Base-by-base conservation (phyloP, 225 moss, liverwort and hornwort genomes). In the Antitrichia curtipendula region DNA sequence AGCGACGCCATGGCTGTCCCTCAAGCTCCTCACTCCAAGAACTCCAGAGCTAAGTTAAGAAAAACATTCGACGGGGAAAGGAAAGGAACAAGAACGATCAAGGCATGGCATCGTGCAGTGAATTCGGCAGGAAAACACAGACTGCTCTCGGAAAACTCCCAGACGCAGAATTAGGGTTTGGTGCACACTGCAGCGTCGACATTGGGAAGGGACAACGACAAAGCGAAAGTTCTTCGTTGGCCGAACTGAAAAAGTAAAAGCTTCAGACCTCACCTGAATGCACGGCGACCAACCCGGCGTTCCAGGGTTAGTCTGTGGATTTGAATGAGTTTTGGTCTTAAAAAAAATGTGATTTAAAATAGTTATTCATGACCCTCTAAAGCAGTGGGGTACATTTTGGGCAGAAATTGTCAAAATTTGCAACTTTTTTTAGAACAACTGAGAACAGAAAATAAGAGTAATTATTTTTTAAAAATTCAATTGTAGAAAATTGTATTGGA, bases 131-230 rank as follows among this genome's bases (percentile, higher is more conserved):
- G 71, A 64, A 76, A 80, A 54, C 49, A 28, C 52, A 21, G 32
- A 7, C 20, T 29, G 34, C 17, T 18, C 43, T 66, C 66, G 32
- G 58, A 29, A n/a, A 62, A 45, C n/a, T 60, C 63, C 22, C 43
- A 29, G 34, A 71, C 82, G 73, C 79, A 78, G 49, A 86, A 90
- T 90, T 90, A 90, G 90, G 90, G 90, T 64, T 90, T 81, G 63
- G 57, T n/a, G 80, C 13, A 40, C 54, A 34, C 63, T 69, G 61
- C 78, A 78, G 59, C 56, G 22, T 82, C 40, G 16, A 24, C 40
- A 6, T 28, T 27, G 18, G 3, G 28, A 24, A 17, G 66, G 53
- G 52, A 41, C 41, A 74, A 75, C 79, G 50, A 82, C 47, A 91
- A 87, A 78, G 82, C 36, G 14, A 80, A 86, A 79, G 56, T 16